A percentile compares a stretch with the other conserved stretches of the same genome.
These are phyloP conservation scores for Aureobasidium sp. DNA, from an alignment of 2,329 filamentous ascomycete species.

Conservation along the genomic window DNA sequence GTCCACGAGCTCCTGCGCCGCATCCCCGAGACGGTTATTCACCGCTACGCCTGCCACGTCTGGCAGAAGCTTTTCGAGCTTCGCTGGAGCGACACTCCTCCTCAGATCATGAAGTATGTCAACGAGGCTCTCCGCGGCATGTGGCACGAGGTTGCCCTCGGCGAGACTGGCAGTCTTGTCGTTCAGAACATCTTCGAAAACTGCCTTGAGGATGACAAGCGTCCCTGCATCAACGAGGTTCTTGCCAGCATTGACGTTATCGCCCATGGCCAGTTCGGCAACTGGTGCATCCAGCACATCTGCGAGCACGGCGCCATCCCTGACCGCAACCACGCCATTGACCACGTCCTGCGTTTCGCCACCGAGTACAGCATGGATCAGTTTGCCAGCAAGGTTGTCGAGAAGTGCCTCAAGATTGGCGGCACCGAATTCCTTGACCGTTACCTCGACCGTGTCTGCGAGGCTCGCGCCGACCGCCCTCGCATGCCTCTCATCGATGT, in stretches of 20 bases:
- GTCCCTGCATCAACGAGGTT: slow-evolving; percentile 94
- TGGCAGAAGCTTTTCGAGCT: slow-evolving; percentile 99
- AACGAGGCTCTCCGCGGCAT: slow-evolving; percentile 91
- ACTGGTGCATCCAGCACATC: slow-evolving; percentile 99
- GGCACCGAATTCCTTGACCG: slow-evolving; percentile 82
- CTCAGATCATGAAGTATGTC: slow-evolving; percentile 97
- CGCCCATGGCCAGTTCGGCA: slow-evolving; percentile 94
- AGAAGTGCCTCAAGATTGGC: slow-evolving; percentile 98
- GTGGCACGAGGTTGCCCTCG: slow-evolving; percentile 97
- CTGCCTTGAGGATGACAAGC: slow-evolving; percentile 97
- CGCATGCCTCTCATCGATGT: slow-evolving; percentile 95
- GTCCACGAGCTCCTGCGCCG: slow-evolving; percentile 93
- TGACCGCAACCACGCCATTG: slow-evolving; percentile 87
- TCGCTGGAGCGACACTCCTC: slow-evolving; percentile 87
- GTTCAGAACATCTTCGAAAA: slow-evolving; percentile 99
- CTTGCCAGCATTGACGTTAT: slow-evolving; percentile 92
- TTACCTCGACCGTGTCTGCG: slow-evolving; percentile 90
- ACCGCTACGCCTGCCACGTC: slow-evolving; percentile 96
- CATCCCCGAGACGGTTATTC: slow-evolving; percentile 96
- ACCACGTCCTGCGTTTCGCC: slow-evolving; percentile 89
- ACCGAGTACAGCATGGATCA: slow-evolving; percentile 98
- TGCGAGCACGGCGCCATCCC: slow-evolving; percentile 90
- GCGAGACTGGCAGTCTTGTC: slow-evolving; percentile 94
- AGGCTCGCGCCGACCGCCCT: slow-evolving; percentile 80
- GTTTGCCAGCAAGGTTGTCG: slow-evolving; percentile 97